These are phyloP conservation scores for Spizellomyces punctatus DNA, from an alignment of 192 early-diverging fungal species.

Conservation along the genomic window DNA sequence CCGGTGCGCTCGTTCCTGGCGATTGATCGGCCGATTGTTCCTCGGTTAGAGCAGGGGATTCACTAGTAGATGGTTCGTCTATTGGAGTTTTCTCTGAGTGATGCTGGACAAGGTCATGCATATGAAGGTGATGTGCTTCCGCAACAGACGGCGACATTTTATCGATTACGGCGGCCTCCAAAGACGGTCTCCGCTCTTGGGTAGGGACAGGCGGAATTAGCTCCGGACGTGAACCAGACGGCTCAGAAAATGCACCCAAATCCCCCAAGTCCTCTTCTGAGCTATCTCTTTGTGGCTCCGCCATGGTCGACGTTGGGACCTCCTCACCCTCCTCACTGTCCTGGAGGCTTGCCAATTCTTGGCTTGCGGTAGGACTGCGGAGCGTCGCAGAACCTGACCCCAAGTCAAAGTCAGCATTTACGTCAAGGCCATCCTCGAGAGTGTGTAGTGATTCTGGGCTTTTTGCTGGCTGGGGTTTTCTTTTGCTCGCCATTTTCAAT, in stretches of 20 bases:
- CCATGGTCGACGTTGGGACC: no score
- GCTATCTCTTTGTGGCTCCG: neutral
- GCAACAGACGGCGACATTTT: constrained; percentile 11
- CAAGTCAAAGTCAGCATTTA: no score
- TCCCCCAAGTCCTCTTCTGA: constrained; percentile 2
- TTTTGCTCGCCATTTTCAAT: no score
- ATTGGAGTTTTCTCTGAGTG: neutral
- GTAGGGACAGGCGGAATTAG: constrained; percentile 8
- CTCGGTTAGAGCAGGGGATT: neutral
- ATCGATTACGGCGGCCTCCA: constrained; percentile 20
- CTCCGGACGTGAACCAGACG: neutral
- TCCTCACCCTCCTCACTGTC: no score
- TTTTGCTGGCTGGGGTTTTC: no score
- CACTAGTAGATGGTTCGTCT: neutral
- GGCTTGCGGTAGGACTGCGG: no score
- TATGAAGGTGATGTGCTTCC: neutral
- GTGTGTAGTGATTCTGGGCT: no score
- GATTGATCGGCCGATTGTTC: neutral
- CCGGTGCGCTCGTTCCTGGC: neutral
- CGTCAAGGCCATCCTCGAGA: no score
- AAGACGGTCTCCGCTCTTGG: constrained; percentile 1
- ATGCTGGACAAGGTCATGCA: neutral
- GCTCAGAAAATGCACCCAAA: neutral
- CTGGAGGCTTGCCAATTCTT: no score
- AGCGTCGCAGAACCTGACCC: no score